phyloP scores from a whole-genome alignment of 139 green algal genomes.

The Chlorella vulgaris region DNA sequence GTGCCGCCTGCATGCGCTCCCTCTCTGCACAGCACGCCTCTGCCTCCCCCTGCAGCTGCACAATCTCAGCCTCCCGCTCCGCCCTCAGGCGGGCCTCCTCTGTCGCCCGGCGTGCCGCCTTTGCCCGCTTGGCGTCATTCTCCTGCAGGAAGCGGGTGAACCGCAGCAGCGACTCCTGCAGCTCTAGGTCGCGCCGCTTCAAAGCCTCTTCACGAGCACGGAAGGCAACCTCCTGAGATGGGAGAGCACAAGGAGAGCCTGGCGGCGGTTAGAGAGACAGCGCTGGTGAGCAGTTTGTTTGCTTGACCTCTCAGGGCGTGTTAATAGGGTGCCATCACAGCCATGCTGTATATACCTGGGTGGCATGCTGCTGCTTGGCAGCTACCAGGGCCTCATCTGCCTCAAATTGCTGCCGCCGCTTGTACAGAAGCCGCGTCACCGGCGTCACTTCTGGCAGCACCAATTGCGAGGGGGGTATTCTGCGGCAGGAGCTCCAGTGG shows the following conservation, averaged over 20 bases:
- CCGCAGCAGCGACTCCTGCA: conserved; percentile 90
- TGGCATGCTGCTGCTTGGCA: conserved; percentile 16
- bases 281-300: too few species aligned
- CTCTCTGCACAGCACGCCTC: conserved; percentile 74
- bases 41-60: conserved; percentile 68
- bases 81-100: conserved; percentile 80
- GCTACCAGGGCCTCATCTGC: conserved; percentile 88
- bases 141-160: conserved; percentile 95
- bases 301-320: neutral
- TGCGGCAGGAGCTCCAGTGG: neutral
- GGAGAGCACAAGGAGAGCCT: neutral
- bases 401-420: conserved; percentile 93
- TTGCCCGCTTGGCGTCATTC: conserved; percentile 87
- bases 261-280: neutral
- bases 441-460: conserved; percentile 87
- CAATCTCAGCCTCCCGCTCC: conserved; percentile 85
- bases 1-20: conserved; percentile 66
- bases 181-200: conserved; percentile 90
- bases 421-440: conserved; percentile 89
- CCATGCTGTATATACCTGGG: too few species aligned
- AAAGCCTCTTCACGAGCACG: conserved; percentile 80
- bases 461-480: conserved; percentile 57
- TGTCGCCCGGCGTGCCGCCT: conserved; percentile 81
- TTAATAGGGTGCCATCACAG: too few species aligned
- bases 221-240: conserved; percentile 82